phyloP scores from a whole-genome alignment of 208 protist genomes.

The Acanthamoeba healyi region DNA sequence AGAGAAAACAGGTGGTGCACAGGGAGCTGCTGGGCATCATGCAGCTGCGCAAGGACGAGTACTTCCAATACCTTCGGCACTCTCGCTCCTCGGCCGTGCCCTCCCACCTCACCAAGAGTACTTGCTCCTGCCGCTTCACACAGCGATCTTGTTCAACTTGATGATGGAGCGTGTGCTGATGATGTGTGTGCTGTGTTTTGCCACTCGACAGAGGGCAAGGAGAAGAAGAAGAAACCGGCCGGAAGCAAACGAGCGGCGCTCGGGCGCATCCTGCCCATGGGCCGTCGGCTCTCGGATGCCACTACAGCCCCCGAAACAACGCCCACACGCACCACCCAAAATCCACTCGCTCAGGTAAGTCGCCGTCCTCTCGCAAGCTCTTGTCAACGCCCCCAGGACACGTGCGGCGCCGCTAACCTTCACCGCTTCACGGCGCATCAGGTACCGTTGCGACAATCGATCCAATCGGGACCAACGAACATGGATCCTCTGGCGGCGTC shows the following conservation, averaged over 20 bases:
- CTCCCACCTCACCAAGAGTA: constrained; percentile 38
- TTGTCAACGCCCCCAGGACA: not conserved
- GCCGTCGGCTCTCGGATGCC: constrained; percentile 40
- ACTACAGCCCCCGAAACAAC: not conserved
- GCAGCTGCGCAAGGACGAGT: constrained; percentile 70
- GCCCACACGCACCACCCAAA: constrained; percentile 32
- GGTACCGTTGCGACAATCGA: not conserved
- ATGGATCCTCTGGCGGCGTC: constrained; percentile 8
- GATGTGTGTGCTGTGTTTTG: too few species aligned
- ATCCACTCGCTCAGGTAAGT: constrained; percentile 53
- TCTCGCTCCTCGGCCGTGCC: constrained; percentile 1
- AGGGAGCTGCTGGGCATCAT: constrained; percentile 41
- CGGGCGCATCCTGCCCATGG: constrained; percentile 55
- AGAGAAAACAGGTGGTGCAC: constrained; percentile 57
- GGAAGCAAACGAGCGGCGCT: not conserved
- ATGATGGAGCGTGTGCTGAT: not conserved
- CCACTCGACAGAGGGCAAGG: not conserved
- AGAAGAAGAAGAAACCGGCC: constrained; percentile 26
- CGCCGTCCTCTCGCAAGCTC: not conserved
- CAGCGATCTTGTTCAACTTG: not conserved
- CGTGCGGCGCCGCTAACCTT: not conserved
- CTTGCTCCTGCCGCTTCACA: not conserved
- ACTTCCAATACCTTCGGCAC: constrained; percentile 42
- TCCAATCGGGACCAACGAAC: not conserved
- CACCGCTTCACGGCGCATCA: not conserved